These are phyloP conservation scores for Yarrowia sp. DNA, from an alignment of 805 yeast species.

Conservation along the genomic window DNA sequence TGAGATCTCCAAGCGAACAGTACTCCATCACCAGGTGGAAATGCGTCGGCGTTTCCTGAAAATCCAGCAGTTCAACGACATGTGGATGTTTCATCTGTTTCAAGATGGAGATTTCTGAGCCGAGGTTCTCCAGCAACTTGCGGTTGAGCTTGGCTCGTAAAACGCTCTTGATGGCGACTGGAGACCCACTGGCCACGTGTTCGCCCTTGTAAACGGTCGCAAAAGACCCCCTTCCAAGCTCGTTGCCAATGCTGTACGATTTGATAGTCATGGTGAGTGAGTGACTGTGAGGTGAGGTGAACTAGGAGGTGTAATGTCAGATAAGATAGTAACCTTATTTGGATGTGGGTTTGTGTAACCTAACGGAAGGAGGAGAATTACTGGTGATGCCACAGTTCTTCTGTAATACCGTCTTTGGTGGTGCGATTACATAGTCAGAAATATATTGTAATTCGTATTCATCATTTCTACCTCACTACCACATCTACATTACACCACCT, in stretches of 20 bases:
- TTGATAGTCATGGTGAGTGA: constrained; percentile 3
- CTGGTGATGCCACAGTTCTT: too few species aligned
- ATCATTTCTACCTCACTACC: too few species aligned
- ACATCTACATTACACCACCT: too few species aligned
- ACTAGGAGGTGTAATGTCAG: too few species aligned
- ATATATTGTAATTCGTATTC: too few species aligned
- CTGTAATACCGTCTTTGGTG: too few species aligned
- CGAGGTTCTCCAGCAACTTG: constrained; percentile 87
- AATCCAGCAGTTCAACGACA: constrained; percentile 85
- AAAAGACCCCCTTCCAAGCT: constrained; percentile 94
- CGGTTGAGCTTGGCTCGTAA: constrained; percentile 81
- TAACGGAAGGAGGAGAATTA: too few species aligned
- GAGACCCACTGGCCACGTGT: constrained; percentile 54
- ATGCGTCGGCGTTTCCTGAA: constrained; percentile 73
- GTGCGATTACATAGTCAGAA: too few species aligned
- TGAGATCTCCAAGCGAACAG: constrained; percentile 93
- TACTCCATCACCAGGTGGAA: constrained; percentile 95
- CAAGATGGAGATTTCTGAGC: constrained; percentile 87
- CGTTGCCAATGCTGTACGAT: constrained; percentile 67
- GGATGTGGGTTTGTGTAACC: too few species aligned
- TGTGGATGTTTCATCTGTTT: constrained; percentile 92
- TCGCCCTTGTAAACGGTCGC: constrained; percentile 93
- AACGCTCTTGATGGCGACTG: constrained; percentile 91
- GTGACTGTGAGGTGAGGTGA: too few species aligned
- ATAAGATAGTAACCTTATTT: too few species aligned